Evolutionary conservation across 495 filamentous ascomycete genomes (phyloP).

Genomic region (Penicillium taxi): DNA sequence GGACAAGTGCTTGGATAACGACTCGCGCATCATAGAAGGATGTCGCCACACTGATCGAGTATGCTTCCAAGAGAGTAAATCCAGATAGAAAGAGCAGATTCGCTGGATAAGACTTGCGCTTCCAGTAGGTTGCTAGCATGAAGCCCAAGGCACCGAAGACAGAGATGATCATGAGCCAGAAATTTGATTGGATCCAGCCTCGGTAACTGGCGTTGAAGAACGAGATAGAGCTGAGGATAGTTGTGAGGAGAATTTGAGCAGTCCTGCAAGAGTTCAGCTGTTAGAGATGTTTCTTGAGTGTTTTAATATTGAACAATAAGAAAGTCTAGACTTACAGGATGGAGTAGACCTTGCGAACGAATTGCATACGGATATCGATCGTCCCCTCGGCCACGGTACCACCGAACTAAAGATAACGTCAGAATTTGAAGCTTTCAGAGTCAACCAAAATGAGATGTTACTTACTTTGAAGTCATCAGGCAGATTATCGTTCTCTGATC

Average conservation of each 20-base stretch:
- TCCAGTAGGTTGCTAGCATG: conserved; percentile 91
- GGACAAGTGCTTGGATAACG: conserved; percentile 81
- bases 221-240: conserved; percentile 67
- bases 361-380: conserved; percentile 92
- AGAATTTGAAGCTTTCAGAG: background rate
- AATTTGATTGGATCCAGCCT: conserved; percentile 75
- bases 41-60: conserved; percentile 83
- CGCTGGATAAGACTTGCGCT: conserved; percentile 90
- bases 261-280: conserved; percentile 42
- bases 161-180: conserved; percentile 77
- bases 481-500: conserved; percentile 78
- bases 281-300: conserved; percentile 9
- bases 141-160: conserved; percentile 73
- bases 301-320: background rate
- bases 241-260: conserved; percentile 80
- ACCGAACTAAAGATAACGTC: conserved; percentile 53
- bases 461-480: conserved; percentile 95
- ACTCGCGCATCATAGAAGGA: conserved; percentile 75
- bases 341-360: conserved; percentile 88
- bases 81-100: conserved; percentile 88
- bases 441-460: background rate
- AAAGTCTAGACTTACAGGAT: conserved; percentile 52
- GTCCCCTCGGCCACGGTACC: conserved; percentile 87
- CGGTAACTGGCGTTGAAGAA: conserved; percentile 80
- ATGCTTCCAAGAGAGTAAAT: conserved; percentile 91